These are phyloP conservation scores for Clonostachys chloroleuca DNA, from an alignment of 2,329 filamentous ascomycete genomes.

Conservation along the genomic window DNA sequence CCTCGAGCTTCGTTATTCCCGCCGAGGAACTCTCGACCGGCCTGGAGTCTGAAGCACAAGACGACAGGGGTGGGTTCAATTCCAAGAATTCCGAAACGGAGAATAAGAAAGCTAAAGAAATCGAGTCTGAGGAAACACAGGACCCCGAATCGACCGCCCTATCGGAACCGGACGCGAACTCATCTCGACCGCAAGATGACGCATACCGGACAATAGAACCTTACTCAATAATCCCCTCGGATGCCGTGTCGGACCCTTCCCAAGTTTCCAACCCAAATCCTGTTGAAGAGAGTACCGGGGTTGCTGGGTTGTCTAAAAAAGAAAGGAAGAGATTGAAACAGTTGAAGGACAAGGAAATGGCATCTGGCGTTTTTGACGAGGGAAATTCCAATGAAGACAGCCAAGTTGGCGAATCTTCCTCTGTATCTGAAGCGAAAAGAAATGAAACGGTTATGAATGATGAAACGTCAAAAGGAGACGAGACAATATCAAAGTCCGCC, in stretches of 20 bases:
- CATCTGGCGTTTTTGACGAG: background rate
- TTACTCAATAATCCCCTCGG: background rate
- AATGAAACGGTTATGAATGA: background rate
- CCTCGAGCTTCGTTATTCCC: slow-evolving; percentile 5
- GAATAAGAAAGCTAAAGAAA: slow-evolving; percentile 12
- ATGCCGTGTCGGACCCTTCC: background rate
- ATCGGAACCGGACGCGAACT: slow-evolving; percentile 1
- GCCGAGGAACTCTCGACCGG: slow-evolving; percentile 1
- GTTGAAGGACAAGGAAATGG: background rate
- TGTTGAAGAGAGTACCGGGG: background rate
- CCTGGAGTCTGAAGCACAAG: slow-evolving; percentile 2
- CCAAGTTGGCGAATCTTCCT: too few species aligned
- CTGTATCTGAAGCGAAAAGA: background rate
- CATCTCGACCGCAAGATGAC: background rate
- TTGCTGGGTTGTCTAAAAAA: background rate
- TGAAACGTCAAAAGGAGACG: background rate
- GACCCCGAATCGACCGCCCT: slow-evolving; percentile 1
- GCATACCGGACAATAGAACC: background rate
- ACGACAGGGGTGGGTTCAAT: slow-evolving; percentile 4
- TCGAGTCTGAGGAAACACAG: slow-evolving; percentile 3
- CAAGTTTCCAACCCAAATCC: background rate
- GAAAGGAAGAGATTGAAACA: slow-evolving; percentile 3
- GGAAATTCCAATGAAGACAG: background rate
- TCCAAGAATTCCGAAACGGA: slow-evolving; percentile 17
- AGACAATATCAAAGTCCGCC: slow-evolving; percentile 1